Conservation (phyloP, 768 basidiomycete genomes). For the Gautieria morchelliformis region DNA sequence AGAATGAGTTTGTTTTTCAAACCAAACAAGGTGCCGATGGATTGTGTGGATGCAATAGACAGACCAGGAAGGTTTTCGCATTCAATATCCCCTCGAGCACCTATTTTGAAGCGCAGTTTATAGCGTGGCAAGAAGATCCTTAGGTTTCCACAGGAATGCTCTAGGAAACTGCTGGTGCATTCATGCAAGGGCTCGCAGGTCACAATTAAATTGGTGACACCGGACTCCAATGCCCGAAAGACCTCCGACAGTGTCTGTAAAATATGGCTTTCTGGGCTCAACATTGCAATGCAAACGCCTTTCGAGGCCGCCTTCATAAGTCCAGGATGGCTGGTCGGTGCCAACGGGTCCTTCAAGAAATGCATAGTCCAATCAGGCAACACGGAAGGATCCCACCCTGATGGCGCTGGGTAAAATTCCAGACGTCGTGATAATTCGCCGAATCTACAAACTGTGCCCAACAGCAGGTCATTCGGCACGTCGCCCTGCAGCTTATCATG, state of each 20-base stretch:
- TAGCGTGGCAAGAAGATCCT: slow-evolving; percentile 30
- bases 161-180: neutral
- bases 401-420: neutral
- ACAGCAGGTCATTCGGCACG: neutral
- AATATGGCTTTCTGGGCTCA: neutral
- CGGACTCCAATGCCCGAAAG: slow-evolving; percentile 8
- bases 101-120: slow-evolving; percentile 30
- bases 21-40: slow-evolving; percentile 35
- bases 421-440: neutral
- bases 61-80: slow-evolving; percentile 11
- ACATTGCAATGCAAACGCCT: neutral
- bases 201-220: slow-evolving; percentile 15
- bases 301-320: neutral
- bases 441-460: neutral
- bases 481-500: slow-evolving; percentile 6
- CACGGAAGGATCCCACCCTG: neutral
- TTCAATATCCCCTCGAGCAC: slow-evolving; percentile 13
- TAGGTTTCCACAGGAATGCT: slow-evolving; percentile 10
- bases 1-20: slow-evolving; percentile 32
- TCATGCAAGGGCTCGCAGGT: neutral
- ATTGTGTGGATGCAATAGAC: slow-evolving; percentile 31
- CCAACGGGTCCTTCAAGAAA: neutral
- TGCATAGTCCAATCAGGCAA: neutral
- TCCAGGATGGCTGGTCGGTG: neutral
- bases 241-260: neutral